phyloP scores from a whole-genome alignment of 1,284 basidiomycete genomes.

The Apiotrichum siamense region DNA sequence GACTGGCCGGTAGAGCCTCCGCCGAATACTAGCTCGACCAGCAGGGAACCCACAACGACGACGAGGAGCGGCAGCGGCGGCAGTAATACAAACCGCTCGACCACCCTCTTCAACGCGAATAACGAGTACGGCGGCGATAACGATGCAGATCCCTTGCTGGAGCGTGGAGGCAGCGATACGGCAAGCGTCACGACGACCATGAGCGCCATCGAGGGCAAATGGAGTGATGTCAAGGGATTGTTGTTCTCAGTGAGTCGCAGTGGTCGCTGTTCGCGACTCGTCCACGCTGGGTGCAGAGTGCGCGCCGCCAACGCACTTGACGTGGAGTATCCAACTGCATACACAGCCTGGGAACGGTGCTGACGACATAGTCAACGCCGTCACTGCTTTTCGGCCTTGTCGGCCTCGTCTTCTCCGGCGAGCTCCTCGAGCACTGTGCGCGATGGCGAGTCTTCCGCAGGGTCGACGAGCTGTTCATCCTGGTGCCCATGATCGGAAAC shows the following conservation, averaged over 20 bases:
- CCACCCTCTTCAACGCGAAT: too few species aligned
- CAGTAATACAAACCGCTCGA: not conserved
- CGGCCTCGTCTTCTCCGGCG: constrained; percentile 73
- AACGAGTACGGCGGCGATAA: too few species aligned
- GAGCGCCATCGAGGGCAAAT: constrained; percentile 13
- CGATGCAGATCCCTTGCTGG: not conserved
- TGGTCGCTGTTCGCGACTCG: too few species aligned
- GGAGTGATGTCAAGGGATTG: constrained; percentile 29
- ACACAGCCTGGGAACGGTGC: not conserved
- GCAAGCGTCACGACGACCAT: constrained; percentile 4
- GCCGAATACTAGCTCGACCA: too few species aligned
- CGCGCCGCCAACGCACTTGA: too few species aligned
- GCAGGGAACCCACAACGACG: too few species aligned
- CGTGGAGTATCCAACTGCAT: not conserved
- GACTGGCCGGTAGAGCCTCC: too few species aligned
- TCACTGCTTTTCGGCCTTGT: constrained; percentile 48
- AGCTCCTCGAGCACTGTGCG: constrained; percentile 77
- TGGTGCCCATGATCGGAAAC: constrained; percentile 88
- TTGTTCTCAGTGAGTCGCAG: constrained; percentile 32
- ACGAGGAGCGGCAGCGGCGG: not conserved
- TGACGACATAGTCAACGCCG: constrained; percentile 44
- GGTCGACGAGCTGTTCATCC: constrained; percentile 92
- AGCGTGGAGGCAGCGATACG: not conserved
- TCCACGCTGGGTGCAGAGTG: not conserved
- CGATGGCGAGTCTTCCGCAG: constrained; percentile 83